Evolutionary conservation across 306 rosid species (phyloP).

Genomic region (Prunus campanulata): DNA sequence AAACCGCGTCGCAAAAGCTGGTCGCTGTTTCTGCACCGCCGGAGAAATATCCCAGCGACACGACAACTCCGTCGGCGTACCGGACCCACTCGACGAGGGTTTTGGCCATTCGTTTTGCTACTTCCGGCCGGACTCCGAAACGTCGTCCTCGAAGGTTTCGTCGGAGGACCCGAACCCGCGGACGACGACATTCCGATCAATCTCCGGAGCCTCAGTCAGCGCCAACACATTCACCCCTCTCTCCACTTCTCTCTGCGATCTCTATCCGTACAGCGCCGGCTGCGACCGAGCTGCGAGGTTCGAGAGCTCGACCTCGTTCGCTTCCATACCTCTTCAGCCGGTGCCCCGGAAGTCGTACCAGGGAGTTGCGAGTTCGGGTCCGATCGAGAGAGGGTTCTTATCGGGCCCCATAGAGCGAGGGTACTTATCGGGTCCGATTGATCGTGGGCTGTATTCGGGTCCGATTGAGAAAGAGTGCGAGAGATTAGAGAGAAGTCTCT

Average conservation of each 20-base stretch:
- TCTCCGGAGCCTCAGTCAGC: constrained; percentile 75
- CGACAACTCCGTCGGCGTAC: constrained; percentile 12
- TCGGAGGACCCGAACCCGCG: constrained; percentile 21
- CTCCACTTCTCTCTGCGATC: constrained; percentile 49
- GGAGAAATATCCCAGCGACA: constrained; percentile 53
- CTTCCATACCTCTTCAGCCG: constrained; percentile 53
- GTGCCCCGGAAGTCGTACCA: constrained; percentile 31
- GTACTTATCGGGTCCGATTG: constrained; percentile 32
- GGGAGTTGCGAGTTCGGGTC: constrained; percentile 23
- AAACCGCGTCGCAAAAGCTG: constrained; percentile 45
- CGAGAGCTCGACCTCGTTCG: constrained; percentile 66
- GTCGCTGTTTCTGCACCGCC: constrained; percentile 42
- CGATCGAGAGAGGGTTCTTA: constrained; percentile 41
- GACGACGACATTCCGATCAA: constrained; percentile 49
- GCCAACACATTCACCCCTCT: constrained; percentile 67
- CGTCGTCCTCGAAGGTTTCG: constrained; percentile 11
- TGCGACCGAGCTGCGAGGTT: constrained; percentile 61
- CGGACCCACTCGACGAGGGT: constrained; percentile 35
- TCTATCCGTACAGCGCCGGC: constrained; percentile 26
- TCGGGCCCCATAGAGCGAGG: constrained; percentile 44
- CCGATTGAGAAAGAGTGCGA: constrained; percentile 25
- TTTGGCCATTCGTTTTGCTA: constrained; percentile 63
- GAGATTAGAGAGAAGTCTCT: constrained; percentile 26
- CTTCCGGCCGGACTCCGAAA: constrained; percentile 41
- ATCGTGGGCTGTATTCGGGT: constrained; percentile 30